These are phyloP conservation scores for Sugiyamaella floridensis DNA, from an alignment of 805 yeast species.

Conservation along the genomic window DNA sequence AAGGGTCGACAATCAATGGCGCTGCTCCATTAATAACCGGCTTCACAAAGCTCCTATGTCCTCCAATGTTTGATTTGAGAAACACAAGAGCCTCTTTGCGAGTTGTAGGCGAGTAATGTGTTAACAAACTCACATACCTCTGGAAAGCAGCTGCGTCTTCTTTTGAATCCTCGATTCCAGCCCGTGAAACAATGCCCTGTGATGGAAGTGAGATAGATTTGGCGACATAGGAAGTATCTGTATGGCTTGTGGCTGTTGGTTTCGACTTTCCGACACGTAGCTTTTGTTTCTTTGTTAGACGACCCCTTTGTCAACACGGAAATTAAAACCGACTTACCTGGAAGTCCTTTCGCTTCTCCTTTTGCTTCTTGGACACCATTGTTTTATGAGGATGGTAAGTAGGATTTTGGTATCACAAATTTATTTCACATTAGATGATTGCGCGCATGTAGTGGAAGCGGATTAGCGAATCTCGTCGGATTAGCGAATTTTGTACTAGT, in stretches of 20 bases:
- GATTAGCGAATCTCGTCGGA: no score
- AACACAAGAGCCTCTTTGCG: conserved; percentile 62
- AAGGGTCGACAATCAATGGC: conserved; percentile 62
- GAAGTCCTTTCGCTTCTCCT: conserved; percentile 67
- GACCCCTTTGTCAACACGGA: background rate
- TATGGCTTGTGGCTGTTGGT: conserved; percentile 62
- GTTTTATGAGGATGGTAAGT: no score
- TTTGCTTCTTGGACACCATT: conserved; percentile 42
- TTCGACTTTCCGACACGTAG: conserved; percentile 82
- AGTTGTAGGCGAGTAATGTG: conserved; percentile 65
- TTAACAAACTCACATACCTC: conserved; percentile 60
- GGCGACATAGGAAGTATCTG: conserved; percentile 80
- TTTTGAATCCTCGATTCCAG: background rate
- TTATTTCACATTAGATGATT: no score
- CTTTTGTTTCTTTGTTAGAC: conserved; percentile 47
- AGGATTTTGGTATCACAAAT: no score
- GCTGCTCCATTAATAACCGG: conserved; percentile 50
- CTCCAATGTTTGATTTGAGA: conserved; percentile 45
- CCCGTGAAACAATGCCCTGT: conserved; percentile 31
- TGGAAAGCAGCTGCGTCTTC: conserved; percentile 26
- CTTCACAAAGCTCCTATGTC: conserved; percentile 47
- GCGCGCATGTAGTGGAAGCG: no score
- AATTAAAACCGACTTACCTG: conserved; percentile 33
- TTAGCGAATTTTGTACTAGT: no score
- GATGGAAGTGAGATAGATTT: conserved; percentile 45